Percentiles rank a stretch among this genome's conserved stretches.
phyloP scores from a whole-genome alignment of 2,329 filamentous ascomycete genomes.

The Ophiostoma sp. region DNA sequence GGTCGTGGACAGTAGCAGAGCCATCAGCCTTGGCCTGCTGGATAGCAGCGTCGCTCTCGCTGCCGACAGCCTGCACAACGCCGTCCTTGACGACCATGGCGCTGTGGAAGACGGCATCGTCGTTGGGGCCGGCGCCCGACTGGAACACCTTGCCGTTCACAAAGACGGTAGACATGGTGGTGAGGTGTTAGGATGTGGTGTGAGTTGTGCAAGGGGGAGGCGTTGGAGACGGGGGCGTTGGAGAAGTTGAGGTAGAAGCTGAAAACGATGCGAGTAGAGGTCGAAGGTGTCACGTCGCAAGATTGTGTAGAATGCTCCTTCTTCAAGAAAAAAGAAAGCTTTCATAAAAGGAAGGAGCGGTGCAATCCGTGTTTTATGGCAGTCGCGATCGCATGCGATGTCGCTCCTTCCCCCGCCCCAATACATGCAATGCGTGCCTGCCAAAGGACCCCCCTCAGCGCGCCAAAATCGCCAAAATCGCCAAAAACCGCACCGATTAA shows the following conservation, averaged over 20 bases:
- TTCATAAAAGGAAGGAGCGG: neutral
- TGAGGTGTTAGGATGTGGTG: neutral
- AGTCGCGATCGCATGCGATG: slow-evolving; percentile 1
- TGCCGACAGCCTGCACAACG: slow-evolving; percentile 42
- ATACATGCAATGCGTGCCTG: neutral
- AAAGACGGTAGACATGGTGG: slow-evolving; percentile 37
- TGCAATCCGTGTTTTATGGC: slow-evolving; percentile 7
- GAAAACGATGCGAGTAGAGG: neutral
- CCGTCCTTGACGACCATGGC: slow-evolving; percentile 41
- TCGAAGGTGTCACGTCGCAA: neutral
- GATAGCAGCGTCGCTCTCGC: slow-evolving; percentile 37
- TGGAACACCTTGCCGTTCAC: slow-evolving; percentile 51
- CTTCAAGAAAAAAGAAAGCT: neutral
- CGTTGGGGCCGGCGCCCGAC: slow-evolving; percentile 31
- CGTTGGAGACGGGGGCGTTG: neutral
- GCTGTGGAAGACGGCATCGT: slow-evolving; percentile 39
- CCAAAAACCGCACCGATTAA: neutral
- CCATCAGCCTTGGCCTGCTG: slow-evolving; percentile 33
- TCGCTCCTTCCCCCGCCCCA: slow-evolving; percentile 2
- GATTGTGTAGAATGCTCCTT: neutral
- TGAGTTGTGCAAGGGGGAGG: neutral
- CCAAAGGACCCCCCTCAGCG: neutral
- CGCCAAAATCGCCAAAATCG: slow-evolving; percentile 3
- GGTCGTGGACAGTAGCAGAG: slow-evolving; percentile 36
- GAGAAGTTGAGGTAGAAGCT: neutral